phyloP scores from a whole-genome alignment of 139 green algal species.

The Micractinium conductrix region DNA sequence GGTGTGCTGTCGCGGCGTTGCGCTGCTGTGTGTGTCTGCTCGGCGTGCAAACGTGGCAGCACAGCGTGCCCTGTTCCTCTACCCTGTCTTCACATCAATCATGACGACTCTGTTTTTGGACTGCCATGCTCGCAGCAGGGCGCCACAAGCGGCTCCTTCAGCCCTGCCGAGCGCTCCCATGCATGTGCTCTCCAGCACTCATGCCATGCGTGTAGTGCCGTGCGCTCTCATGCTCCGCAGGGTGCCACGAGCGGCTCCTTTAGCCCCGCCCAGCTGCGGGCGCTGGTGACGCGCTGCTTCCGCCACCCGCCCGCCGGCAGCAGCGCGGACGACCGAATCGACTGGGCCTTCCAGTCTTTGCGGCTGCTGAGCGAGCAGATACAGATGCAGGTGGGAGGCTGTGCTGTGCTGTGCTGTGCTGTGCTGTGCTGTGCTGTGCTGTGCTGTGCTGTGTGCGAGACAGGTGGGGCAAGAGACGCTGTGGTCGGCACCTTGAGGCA shows the following conservation, averaged over 20 bases:
- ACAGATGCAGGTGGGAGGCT: conserved; percentile 18
- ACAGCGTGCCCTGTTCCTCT: not conserved
- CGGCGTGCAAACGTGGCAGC: not conserved
- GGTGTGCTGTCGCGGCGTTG: not conserved
- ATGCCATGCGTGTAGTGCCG: no score
- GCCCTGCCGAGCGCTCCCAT: not conserved
- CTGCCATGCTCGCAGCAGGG: no score
- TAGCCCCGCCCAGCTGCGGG: not conserved
- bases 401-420: no score
- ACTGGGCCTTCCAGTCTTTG: conserved; percentile 34
- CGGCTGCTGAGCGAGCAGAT: conserved; percentile 46
- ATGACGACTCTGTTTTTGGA: not conserved
- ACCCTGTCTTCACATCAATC: not conserved
- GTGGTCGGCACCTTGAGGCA: no score
- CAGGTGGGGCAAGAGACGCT: no score
- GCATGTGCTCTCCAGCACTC: not conserved
- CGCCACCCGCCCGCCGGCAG: not conserved
- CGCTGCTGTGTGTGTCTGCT: no score
- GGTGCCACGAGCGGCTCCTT: conserved; percentile 28
- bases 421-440: no score
- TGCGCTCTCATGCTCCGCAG: not conserved
- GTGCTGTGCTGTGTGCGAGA: no score
- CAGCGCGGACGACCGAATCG: not conserved
- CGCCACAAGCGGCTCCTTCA: no score
- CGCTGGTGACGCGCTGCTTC: conserved; percentile 24